Percentiles rank a stretch among this genome's conserved stretches.
phyloP scores from a whole-genome alignment of 805 yeast species.

The Lipomyces lipofer region DNA sequence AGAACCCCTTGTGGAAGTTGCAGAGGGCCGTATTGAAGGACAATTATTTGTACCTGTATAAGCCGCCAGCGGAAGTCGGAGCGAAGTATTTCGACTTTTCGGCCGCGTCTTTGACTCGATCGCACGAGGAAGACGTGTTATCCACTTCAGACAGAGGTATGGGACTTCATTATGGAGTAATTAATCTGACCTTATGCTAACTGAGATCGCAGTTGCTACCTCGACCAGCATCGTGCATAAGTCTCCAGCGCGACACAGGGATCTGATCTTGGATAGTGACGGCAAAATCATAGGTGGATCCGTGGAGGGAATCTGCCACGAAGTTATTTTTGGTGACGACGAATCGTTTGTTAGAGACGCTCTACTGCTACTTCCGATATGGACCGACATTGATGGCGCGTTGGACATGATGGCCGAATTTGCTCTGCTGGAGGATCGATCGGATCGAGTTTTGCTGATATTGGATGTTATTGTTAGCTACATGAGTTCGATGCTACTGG shows the following conservation, averaged over 20 bases:
- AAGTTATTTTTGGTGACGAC: slow-evolving; percentile 58
- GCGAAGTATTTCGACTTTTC: slow-evolving; percentile 42
- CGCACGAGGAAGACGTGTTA: neutral
- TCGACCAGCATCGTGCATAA: neutral
- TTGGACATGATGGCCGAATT: slow-evolving; percentile 49
- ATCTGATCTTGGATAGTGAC: slow-evolving; percentile 50
- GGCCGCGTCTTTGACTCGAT: neutral
- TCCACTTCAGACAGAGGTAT: too few species aligned
- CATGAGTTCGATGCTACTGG: slow-evolving; percentile 20
- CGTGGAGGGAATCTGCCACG: slow-evolving; percentile 74
- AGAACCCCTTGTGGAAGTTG: slow-evolving; percentile 43
- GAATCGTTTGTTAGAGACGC: slow-evolving; percentile 46
- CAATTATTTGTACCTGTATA: slow-evolving; percentile 61
- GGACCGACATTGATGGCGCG: slow-evolving; percentile 50
- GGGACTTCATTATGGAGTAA: too few species aligned
- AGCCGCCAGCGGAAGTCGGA: slow-evolving; percentile 52
- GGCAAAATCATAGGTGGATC: slow-evolving; percentile 56
- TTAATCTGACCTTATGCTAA: too few species aligned
- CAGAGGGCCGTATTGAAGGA: slow-evolving; percentile 71
- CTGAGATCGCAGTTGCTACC: too few species aligned
- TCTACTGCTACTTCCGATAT: slow-evolving; percentile 56
- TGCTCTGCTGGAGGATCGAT: slow-evolving; percentile 31
- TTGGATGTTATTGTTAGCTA: slow-evolving; percentile 4
- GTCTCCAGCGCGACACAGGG: slow-evolving; percentile 57
- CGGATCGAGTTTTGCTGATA: slow-evolving; percentile 11